Percentiles rank a stretch among this genome's conserved stretches.
Conservation (phyloP, 768 basidiomycete species). For the Leccinum boreale region DNA sequence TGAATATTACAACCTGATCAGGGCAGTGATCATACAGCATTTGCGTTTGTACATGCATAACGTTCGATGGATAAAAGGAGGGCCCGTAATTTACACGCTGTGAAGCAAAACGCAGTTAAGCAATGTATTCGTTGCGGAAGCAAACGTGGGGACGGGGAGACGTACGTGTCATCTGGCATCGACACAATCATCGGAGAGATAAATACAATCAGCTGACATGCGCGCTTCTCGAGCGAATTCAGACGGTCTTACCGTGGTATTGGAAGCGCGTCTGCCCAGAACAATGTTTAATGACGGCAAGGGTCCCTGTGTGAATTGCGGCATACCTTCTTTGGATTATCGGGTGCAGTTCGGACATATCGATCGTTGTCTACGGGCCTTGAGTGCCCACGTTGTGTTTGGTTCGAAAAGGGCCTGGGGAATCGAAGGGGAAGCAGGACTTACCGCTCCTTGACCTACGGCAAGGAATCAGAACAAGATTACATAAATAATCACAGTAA, state of each 20-base stretch:
- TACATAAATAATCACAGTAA: neutral
- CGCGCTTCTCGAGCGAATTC: neutral
- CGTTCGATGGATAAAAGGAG: conserved; percentile 3
- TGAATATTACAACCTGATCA: conserved; percentile 2
- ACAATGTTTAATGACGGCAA: conserved; percentile 10
- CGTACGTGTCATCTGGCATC: conserved; percentile 58
- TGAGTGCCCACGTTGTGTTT: conserved; percentile 7
- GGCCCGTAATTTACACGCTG: conserved; percentile 35
- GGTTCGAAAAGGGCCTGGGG: neutral
- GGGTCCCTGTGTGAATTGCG: neutral
- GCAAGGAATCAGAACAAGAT: neutral
- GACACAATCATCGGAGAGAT: neutral
- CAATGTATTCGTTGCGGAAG: neutral
- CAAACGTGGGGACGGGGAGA: conserved; percentile 17
- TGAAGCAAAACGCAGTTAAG: conserved; percentile 1
- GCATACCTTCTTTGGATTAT: conserved; percentile 83
- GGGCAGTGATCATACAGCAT: conserved; percentile 19
- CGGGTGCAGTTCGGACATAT: conserved; percentile 73
- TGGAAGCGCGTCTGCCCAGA: conserved; percentile 66
- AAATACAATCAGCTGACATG: conserved; percentile 14
- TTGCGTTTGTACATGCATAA: conserved; percentile 20
- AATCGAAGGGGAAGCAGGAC: conserved; percentile 18
- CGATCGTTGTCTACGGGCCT: conserved; percentile 84
- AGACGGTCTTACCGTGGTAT: conserved; percentile 61
- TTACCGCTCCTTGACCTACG: conserved; percentile 62